Evolutionary conservation across 2,329 filamentous ascomycete genomes (phyloP).

Genomic region (Teratosphaeria gauchensis): DNA sequence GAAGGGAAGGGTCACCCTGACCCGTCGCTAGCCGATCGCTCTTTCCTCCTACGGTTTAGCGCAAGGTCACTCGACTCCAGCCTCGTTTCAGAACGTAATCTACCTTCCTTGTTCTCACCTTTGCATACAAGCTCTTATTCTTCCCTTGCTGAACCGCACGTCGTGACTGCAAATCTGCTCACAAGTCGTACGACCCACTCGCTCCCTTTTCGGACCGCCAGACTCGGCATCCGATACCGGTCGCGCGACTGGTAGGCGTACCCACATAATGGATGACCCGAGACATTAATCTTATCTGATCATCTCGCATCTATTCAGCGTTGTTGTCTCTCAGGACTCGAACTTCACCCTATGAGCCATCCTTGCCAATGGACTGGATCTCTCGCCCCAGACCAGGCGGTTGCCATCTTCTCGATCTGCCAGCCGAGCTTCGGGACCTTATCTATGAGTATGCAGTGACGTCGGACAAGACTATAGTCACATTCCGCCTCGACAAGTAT

Average conservation of each 20-base stretch:
- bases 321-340: neutral
- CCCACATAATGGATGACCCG: neutral
- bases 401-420: constrained; percentile 20
- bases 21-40: too few relatives aligned
- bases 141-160: too few relatives aligned
- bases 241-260: neutral
- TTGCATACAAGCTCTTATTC: too few relatives aligned
- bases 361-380: neutral
- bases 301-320: neutral
- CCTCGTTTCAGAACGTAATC: too few relatives aligned
- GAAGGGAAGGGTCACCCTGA: too few relatives aligned
- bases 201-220: neutral
- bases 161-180: too few relatives aligned
- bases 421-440: constrained; percentile 18
- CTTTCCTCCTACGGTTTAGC: neutral
- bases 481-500: constrained; percentile 21
- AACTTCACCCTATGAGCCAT: neutral
- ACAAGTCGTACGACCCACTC: neutral
- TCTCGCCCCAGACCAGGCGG: neutral
- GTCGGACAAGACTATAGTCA: constrained; percentile 15
- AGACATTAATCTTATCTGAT: neutral
- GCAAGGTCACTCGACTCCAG: too few relatives aligned
- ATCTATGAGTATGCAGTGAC: constrained; percentile 14
- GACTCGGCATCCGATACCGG: neutral
- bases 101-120: too few relatives aligned